Evolutionary conservation across 2,329 filamentous ascomycete species (phyloP).

Genomic region (Ascosphaera apis): DNA sequence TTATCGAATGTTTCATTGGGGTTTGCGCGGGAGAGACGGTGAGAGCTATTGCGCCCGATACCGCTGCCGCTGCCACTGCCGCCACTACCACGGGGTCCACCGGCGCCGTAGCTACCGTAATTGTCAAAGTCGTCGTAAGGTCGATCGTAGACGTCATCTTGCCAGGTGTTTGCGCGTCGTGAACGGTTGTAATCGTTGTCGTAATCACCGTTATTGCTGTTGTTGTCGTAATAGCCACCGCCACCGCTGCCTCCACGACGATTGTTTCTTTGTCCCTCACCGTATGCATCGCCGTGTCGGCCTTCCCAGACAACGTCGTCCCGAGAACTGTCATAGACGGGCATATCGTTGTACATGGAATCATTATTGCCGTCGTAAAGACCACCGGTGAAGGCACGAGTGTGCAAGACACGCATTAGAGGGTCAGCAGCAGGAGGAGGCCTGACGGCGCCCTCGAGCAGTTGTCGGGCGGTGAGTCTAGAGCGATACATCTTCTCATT

Average conservation of each 20-base stretch:
- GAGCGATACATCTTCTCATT: conserved; percentile 90
- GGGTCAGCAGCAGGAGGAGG: conserved; percentile 65
- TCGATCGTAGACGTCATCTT: conserved; percentile 26
- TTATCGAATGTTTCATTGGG: conserved; percentile 15
- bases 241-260: conserved; percentile 34
- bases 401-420: conserved; percentile 65
- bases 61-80: not conserved
- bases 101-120: conserved; percentile 10
- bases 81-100: not conserved
- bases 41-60: not conserved
- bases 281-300: conserved; percentile 43
- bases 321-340: conserved; percentile 63
- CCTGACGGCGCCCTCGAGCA: conserved; percentile 55
- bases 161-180: conserved; percentile 24
- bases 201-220: conserved; percentile 21
- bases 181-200: conserved; percentile 33
- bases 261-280: conserved; percentile 37
- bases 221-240: conserved; percentile 14
- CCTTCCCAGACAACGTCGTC: conserved; percentile 74
- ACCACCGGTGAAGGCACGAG: conserved; percentile 56
- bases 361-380: conserved; percentile 28
- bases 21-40: conserved; percentile 12
- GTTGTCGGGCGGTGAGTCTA: conserved; percentile 55
- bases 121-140: conserved; percentile 12
- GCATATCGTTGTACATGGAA: conserved; percentile 77